phyloP scores from a whole-genome alignment of 305 asterid genomes.

The Plantago lanceolata region DNA sequence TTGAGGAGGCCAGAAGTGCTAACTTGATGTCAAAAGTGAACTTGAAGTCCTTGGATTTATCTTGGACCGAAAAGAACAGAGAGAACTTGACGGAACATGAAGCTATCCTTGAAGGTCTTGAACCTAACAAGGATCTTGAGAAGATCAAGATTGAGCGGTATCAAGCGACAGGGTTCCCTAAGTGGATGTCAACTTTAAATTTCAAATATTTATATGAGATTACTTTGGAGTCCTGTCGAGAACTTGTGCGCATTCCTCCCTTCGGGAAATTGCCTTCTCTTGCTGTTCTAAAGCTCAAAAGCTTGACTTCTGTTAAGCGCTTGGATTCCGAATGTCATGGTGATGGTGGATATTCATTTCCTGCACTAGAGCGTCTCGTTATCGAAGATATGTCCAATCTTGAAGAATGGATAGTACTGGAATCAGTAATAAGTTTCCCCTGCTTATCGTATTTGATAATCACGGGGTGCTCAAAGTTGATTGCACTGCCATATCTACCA shows the following conservation, averaged over 20 bases:
- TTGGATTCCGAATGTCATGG: too few relatives aligned
- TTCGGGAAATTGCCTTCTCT: conserved; percentile 19
- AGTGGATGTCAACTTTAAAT: conserved; percentile 23
- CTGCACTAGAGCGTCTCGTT: too few relatives aligned
- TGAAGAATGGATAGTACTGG: too few relatives aligned
- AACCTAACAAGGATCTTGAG: conserved; percentile 21
- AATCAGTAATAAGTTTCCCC: too few relatives aligned
- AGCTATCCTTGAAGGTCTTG: conserved; percentile 27
- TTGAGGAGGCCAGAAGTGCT: conserved; percentile 22
- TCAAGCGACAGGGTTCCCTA: conserved; percentile 27
- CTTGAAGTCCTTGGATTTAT: conserved; percentile 16
- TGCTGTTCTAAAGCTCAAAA: not conserved
- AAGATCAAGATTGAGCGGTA: conserved; percentile 9
- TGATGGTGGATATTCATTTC: too few relatives aligned
- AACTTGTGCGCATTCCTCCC: conserved; percentile 24
- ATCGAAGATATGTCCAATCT: too few relatives aligned
- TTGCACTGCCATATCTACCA: too few relatives aligned
- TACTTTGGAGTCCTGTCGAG: conserved; percentile 1
- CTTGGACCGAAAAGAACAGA: conserved; percentile 10
- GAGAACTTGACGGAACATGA: conserved; percentile 9
- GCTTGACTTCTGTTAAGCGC: conserved; percentile 10
- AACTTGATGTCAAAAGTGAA: conserved; percentile 19
- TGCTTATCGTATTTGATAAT: too few relatives aligned
- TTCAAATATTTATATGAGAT: conserved; percentile 1
- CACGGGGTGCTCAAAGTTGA: too few relatives aligned